These are phyloP conservation scores for Trypanosoma platydactyli DNA, from an alignment of 208 protist genomes.

Conservation along the genomic window DNA sequence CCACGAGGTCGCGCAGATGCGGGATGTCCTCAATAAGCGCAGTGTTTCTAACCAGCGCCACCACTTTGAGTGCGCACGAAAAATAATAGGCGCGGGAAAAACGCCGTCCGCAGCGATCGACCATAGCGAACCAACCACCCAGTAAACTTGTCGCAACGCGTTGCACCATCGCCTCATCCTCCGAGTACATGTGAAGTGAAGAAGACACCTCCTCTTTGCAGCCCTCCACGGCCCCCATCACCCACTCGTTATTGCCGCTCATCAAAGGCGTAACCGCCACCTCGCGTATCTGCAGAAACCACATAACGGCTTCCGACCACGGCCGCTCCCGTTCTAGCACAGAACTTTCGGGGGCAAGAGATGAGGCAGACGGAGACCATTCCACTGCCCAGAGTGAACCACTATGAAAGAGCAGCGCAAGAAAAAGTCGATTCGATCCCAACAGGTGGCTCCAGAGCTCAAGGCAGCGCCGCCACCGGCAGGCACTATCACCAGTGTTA, in stretches of 20 bases:
- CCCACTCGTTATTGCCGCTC: neutral
- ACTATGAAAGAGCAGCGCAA: conserved; percentile 66
- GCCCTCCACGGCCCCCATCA: neutral
- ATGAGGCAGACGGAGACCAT: conserved; percentile 33
- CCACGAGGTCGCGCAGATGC: conserved; percentile 48
- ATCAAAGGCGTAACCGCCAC: neutral
- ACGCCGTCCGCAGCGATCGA: conserved; percentile 18
- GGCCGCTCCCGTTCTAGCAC: neutral
- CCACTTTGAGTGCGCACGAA: conserved; percentile 60
- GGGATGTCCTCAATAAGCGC: conserved; percentile 58
- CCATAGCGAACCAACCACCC: conserved; percentile 39
- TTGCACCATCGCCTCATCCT: conserved; percentile 56
- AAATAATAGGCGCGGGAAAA: conserved; percentile 54
- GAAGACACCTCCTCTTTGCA: neutral
- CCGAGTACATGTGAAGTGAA: conserved; percentile 16
- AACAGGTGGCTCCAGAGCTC: conserved; percentile 61
- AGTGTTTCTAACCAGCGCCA: conserved; percentile 46
- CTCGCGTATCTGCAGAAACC: conserved; percentile 28
- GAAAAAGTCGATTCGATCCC: conserved; percentile 60
- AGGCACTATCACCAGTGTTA: conserved; percentile 21
- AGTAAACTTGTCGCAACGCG: conserved; percentile 46
- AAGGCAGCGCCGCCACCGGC: conserved; percentile 60
- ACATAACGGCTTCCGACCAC: conserved; percentile 23
- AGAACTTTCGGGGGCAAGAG: neutral
- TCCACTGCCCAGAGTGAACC: conserved; percentile 62